phyloP scores from a whole-genome alignment of 106 monocot genomes.

The Dioscorea alata region DNA sequence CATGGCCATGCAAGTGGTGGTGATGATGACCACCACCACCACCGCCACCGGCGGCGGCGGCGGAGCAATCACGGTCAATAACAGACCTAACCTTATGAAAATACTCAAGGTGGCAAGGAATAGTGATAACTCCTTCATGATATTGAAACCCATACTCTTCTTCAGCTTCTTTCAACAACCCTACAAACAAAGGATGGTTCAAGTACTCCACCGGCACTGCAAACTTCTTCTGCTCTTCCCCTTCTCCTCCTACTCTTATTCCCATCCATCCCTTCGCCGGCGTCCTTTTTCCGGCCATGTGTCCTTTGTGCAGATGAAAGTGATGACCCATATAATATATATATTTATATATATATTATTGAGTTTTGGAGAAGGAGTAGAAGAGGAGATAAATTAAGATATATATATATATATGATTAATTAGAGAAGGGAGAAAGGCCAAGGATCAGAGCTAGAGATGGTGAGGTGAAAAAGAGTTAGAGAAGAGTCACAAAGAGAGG shows the following conservation, averaged over 20 bases:
- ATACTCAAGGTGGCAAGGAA: slow-evolving; percentile 18
- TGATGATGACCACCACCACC: neutral
- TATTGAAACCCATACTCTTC: slow-evolving; percentile 42
- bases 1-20: neutral
- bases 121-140: slow-evolving; percentile 37
- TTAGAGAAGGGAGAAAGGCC: slow-evolving; percentile 36
- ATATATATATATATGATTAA: too few species aligned
- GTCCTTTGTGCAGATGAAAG: too few species aligned
- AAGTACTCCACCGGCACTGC: slow-evolving; percentile 49
- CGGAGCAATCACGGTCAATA: slow-evolving; percentile 12
- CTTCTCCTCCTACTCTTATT: slow-evolving; percentile 37
- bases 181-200: slow-evolving; percentile 48
- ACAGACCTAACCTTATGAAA: slow-evolving; percentile 9
- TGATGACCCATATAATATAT: neutral
- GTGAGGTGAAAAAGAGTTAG: slow-evolving; percentile 41
- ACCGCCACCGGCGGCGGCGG: neutral
- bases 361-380: too few species aligned
- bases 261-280: slow-evolving; percentile 50
- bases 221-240: slow-evolving; percentile 38
- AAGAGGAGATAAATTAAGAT: neutral
- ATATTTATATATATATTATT: neutral
- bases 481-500: slow-evolving; percentile 32
- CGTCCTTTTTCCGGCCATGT: neutral
- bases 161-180: slow-evolving; percentile 48
- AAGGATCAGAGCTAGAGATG: slow-evolving; percentile 51